A percentile compares a stretch with the other conserved stretches of the same genome.
Conservation (phyloP, 2,329 filamentous ascomycete genomes). For the Xylaria sp. region DNA sequence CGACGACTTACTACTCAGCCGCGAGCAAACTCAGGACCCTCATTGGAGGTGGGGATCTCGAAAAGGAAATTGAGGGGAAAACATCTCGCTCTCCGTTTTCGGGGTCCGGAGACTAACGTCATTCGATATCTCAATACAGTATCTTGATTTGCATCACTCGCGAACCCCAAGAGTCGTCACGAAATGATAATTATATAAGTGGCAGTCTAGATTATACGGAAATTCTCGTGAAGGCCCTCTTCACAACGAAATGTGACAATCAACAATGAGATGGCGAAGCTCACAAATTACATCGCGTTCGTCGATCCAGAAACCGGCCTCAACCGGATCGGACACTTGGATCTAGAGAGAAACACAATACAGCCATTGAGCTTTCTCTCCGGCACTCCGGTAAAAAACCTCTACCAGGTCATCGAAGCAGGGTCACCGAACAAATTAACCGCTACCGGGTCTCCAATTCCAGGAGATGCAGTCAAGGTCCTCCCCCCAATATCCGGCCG, state of each 20-base stretch:
- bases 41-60: constrained; percentile 23
- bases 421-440: constrained; percentile 18
- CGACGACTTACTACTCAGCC: neutral
- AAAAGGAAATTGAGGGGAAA: constrained; percentile 11
- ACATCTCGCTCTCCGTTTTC: constrained; percentile 21
- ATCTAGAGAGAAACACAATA: constrained; percentile 26
- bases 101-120: constrained; percentile 18
- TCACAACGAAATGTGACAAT: neutral
- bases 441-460: constrained; percentile 13
- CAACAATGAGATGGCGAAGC: constrained; percentile 23
- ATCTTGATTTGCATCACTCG: neutral
- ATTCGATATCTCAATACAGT: neutral
- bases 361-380: constrained; percentile 31
- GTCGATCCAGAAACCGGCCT: constrained; percentile 25
- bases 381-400: constrained; percentile 31
- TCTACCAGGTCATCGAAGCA: constrained; percentile 36
- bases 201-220: no score
- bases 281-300: constrained; percentile 35
- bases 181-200: neutral
- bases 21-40: no score
- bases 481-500: constrained; percentile 31
- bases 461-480: constrained; percentile 17
- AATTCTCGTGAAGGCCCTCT: neutral
- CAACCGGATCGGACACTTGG: constrained; percentile 32
- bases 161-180: neutral